Conservation (phyloP, 345 rosid genomes). For the Salix purpurea region DNA sequence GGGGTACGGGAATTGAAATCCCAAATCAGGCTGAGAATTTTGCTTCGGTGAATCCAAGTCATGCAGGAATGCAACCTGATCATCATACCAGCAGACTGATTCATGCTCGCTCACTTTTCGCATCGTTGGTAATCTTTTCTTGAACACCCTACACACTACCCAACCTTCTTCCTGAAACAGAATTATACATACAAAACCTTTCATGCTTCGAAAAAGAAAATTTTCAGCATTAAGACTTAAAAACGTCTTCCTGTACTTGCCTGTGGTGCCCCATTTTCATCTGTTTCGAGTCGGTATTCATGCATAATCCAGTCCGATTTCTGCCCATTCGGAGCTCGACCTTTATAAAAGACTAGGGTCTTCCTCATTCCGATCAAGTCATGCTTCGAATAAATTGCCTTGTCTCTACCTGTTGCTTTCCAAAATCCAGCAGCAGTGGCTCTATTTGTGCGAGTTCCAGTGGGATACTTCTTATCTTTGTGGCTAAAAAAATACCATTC, state of each 20-base stretch:
- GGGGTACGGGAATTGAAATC: conserved; percentile 43
- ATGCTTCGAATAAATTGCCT: conserved; percentile 27
- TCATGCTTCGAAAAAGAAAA: no score
- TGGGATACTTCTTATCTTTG: conserved; percentile 39
- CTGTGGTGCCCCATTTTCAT: conserved; percentile 80
- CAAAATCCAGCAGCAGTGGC: conserved; percentile 38
- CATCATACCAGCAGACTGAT: conserved; percentile 75
- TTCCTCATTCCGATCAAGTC: conserved; percentile 37
- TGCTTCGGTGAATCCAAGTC: conserved; percentile 62
- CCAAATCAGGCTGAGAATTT: conserved; percentile 38
- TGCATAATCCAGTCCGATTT: conserved; percentile 43
- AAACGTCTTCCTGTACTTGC: conserved; percentile 31
- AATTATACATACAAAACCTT: not conserved
- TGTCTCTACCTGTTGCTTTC: conserved; percentile 40
- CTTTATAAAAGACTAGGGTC: conserved; percentile 34
- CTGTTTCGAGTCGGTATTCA: conserved; percentile 53
- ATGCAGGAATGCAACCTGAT: conserved; percentile 63
- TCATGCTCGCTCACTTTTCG: conserved; percentile 46
- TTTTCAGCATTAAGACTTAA: not conserved
- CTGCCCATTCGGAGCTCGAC: conserved; percentile 39
- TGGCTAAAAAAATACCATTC: conserved; percentile 43
- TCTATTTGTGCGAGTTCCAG: conserved; percentile 38
- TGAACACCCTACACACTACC: conserved; percentile 95
- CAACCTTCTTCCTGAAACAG: conserved; percentile 72
- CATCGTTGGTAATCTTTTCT: conserved; percentile 64